These are phyloP conservation scores for Candida coquimbonensis DNA, from an alignment of 805 yeast genomes.

Conservation along the genomic window DNA sequence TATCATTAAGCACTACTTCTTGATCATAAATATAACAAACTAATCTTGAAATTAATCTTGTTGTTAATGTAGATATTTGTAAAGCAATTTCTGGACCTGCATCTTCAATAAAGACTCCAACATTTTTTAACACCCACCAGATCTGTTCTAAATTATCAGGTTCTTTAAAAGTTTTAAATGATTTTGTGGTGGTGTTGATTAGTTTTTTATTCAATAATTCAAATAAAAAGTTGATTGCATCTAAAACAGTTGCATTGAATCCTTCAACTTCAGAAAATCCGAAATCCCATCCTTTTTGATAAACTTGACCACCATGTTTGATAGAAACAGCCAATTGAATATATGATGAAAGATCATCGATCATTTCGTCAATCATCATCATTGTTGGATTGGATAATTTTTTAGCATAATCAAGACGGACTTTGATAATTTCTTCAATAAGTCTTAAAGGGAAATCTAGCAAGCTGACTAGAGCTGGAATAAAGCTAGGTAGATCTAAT, in stretches of 20 bases:
- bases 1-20: conserved; percentile 50
- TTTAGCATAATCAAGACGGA: conserved; percentile 70
- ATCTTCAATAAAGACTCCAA: conserved; percentile 73
- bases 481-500: conserved; percentile 67
- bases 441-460: conserved; percentile 73
- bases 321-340: conserved; percentile 69
- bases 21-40: conserved; percentile 68
- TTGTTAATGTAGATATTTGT: conserved; percentile 58
- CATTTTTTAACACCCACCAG: conserved; percentile 69
- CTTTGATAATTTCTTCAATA: conserved; percentile 68
- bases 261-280: conserved; percentile 55
- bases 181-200: conserved; percentile 63
- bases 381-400: conserved; percentile 79
- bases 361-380: conserved; percentile 94
- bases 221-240: conserved; percentile 67
- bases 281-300: conserved; percentile 61
- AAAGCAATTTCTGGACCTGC: conserved; percentile 79
- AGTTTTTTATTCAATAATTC: conserved; percentile 68
- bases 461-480: conserved; percentile 56
- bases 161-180: conserved; percentile 80
- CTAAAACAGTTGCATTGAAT: conserved; percentile 61
- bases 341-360: conserved; percentile 76
- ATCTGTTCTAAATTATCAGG: conserved; percentile 83
- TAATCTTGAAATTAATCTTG: conserved; percentile 62
- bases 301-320: conserved; percentile 57